Base-by-base conservation (phyloP, 2,329 filamentous ascomycete species). In the Nothomitra cinnamomea region DNA sequence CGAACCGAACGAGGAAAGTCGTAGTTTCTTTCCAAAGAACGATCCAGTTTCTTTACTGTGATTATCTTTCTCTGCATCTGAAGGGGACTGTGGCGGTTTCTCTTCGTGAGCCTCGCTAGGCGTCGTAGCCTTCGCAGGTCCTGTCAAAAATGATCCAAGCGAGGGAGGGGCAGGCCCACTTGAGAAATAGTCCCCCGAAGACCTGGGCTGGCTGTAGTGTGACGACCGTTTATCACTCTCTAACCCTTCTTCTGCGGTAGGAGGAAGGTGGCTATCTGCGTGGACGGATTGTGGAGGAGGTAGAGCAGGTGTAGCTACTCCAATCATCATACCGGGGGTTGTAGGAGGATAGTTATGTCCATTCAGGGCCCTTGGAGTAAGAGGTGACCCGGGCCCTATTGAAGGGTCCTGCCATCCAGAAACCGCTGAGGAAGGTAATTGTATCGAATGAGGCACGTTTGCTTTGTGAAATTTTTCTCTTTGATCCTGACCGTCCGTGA, bases 1-100 rank as follows among this genome's bases (percentile, higher is more conserved):
- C 61, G 82, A 83, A 59, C 83, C 82, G 62, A 90, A 88, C 0
- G 82, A 32, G 28, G 28, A 80, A 78, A 86, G 83, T 49, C 84
- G 80, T 66, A 94, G 89, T 61, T 87, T 87, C 69, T 89, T 92
- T 43, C 84, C 80, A 64, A 94, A 94, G 4, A 87, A 71, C 1
- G 77, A 82, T 54, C 73, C 60, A 65, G 69, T 56, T 77, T 76
- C 58, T 85, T 85, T 12, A 72, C 69, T 54, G 73, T 82, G 59
- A 79, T 77, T 56, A 62, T 80, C 70, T 65, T 83, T 74, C 55
- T 79, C 70, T 53, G 73, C 69, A 49, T 75, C 79, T n/a, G 67
- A 70, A 1, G 77, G 75, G 8, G 76, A 73, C 57, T 71, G 72
- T 24, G 64, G 68, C 35, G 67, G 70, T 52, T 66, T 64, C 62